A percentile compares a stretch with the other conserved stretches of the same genome.
Conservation (phyloP, 2,329 filamentous ascomycete genomes). For the Curvularia spicifera region DNA sequence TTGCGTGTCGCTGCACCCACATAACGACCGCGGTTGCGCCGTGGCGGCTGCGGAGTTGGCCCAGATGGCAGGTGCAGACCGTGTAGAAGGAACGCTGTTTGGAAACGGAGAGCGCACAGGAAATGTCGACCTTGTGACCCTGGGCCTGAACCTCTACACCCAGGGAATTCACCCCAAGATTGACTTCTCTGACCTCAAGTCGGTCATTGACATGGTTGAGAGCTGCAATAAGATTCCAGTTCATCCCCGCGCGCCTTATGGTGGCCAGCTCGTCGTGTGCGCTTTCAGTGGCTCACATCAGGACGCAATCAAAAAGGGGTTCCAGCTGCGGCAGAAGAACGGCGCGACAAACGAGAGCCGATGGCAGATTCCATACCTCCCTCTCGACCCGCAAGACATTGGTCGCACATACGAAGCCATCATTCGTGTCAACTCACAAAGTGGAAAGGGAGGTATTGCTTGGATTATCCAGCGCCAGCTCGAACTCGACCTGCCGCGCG, state of each 20-base stretch:
- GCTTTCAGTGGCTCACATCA: constrained; percentile 93
- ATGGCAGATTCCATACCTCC: constrained; percentile 91
- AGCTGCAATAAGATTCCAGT: constrained; percentile 93
- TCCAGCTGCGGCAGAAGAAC: constrained; percentile 70
- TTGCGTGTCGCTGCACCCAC: constrained; percentile 87
- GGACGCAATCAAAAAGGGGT: constrained; percentile 92
- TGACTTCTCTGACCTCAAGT: constrained; percentile 88
- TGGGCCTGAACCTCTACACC: constrained; percentile 92
- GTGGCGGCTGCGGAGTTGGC: constrained; percentile 89
- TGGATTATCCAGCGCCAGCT: constrained; percentile 92
- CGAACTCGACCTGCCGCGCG: constrained; percentile 89
- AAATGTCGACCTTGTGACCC: constrained; percentile 92
- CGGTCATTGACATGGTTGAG: constrained; percentile 88
- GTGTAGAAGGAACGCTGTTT: constrained; percentile 92
- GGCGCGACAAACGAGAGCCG: constrained; percentile 66
- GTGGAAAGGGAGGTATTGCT: constrained; percentile 90
- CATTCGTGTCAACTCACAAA: constrained; percentile 96
- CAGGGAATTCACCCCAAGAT: constrained; percentile 85
- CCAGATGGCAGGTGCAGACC: constrained; percentile 94
- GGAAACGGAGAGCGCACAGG: constrained; percentile 95
- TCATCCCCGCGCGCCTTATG: constrained; percentile 88
- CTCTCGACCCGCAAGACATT: constrained; percentile 90
- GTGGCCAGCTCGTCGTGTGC: constrained; percentile 87
- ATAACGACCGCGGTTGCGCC: constrained; percentile 92
- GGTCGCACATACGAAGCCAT: constrained; percentile 97